Evolutionary conservation across 768 basidiomycete genomes (phyloP).

Genomic region (Lactarius hatsudake): DNA sequence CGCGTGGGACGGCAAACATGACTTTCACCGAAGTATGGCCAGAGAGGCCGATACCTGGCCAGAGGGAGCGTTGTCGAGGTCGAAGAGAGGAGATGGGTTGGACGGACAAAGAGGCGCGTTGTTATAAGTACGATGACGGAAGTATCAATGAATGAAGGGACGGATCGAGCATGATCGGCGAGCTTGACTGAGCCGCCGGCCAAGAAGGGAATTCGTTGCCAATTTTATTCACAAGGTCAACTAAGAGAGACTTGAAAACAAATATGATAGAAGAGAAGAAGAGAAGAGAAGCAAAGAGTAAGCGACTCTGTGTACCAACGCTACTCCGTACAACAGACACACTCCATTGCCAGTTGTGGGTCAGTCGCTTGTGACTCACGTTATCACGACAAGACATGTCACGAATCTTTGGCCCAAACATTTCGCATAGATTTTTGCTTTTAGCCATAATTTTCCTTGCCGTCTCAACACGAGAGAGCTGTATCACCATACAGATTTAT

Average conservation of each 20-base stretch:
- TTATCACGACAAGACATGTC: not conserved
- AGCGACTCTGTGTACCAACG: not conserved
- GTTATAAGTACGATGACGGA: constrained; percentile 4
- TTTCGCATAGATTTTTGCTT: not conserved
- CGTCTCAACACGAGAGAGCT: constrained; percentile 4
- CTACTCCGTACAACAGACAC: not conserved
- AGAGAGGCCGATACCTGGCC: not conserved
- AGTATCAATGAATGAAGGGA: not conserved
- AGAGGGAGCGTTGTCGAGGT: not conserved
- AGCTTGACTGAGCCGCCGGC: not conserved
- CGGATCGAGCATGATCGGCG: constrained; percentile 23
- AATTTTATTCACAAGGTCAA: not conserved
- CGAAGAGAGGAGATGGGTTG: not conserved
- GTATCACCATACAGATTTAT: constrained; percentile 22
- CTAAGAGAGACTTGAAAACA: not conserved
- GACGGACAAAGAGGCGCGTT: not conserved
- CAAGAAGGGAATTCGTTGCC: not conserved
- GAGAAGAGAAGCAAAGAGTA: not conserved
- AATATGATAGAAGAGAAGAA: not conserved
- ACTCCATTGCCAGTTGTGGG: not conserved
- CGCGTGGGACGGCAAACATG: constrained; percentile 4
- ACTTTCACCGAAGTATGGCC: constrained; percentile 12
- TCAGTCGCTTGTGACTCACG: not conserved
- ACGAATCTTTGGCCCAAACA: not conserved
- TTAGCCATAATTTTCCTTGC: not conserved